These are phyloP conservation scores for Leptomonas seymouri DNA, from an alignment of 208 protist genomes.

Conservation along the genomic window DNA sequence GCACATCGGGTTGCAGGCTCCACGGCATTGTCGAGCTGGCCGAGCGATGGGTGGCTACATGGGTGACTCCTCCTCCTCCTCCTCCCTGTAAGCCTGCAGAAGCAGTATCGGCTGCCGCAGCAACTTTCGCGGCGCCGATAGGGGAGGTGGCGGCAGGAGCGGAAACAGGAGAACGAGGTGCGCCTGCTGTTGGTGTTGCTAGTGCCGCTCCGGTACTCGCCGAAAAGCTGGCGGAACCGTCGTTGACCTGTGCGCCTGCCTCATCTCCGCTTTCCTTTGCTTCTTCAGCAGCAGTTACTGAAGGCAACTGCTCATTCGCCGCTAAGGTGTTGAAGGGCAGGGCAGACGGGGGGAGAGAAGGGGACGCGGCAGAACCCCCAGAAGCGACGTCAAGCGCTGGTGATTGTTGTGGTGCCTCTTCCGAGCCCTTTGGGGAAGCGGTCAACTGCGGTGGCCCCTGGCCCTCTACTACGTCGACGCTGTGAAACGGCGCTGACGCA, in stretches of 20 bases:
- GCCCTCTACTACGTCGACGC: not conserved
- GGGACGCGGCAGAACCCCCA: not conserved
- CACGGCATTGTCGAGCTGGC: not conserved
- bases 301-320: not conserved
- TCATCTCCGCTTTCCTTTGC: not conserved
- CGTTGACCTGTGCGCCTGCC: not conserved
- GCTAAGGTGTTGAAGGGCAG: not conserved
- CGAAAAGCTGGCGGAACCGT: constrained; percentile 3
- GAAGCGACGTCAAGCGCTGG: not conserved
- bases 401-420: not conserved
- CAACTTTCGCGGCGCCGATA: not conserved
- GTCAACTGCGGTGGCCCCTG: not conserved
- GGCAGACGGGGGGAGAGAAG: not conserved
- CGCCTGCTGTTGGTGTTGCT: not conserved
- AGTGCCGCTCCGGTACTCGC: not conserved
- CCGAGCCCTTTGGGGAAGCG: not conserved
- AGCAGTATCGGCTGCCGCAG: not conserved
- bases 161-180: not conserved
- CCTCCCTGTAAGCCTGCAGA: no score
- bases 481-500: not conserved
- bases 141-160: not conserved
- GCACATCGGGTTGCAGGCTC: not conserved
- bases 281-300: not conserved
- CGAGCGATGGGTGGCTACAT: not conserved
- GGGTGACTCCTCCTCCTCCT: no score